These are phyloP conservation scores for Nakazawaea wyomingensis DNA, from an alignment of 805 yeast species.

Conservation along the genomic window DNA sequence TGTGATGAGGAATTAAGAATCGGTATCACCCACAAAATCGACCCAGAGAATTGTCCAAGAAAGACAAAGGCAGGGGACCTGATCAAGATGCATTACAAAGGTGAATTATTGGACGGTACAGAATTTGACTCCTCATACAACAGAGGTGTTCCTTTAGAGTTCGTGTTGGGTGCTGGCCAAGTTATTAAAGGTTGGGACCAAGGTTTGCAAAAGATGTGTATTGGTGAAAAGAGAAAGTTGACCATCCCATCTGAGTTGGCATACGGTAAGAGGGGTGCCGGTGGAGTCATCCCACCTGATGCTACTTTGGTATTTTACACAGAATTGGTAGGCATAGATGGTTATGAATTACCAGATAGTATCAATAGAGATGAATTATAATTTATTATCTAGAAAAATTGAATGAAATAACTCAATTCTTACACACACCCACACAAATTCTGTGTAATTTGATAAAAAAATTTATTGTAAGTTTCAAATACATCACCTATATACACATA, in stretches of 20 bases:
- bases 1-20: slow-evolving; percentile 4
- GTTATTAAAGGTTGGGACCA: slow-evolving; percentile 92
- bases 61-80: slow-evolving; percentile 61
- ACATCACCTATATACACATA: not conserved
- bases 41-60: slow-evolving; percentile 47
- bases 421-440: too few species aligned
- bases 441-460: too few species aligned
- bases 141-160: slow-evolving; percentile 64
- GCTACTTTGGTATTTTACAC: slow-evolving; percentile 67
- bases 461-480: too few species aligned
- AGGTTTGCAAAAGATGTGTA: slow-evolving; percentile 70
- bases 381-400: not conserved
- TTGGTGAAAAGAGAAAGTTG: slow-evolving; percentile 79
- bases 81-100: slow-evolving; percentile 76
- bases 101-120: slow-evolving; percentile 59
- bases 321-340: slow-evolving; percentile 55
- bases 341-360: slow-evolving; percentile 16
- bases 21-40: slow-evolving; percentile 41
- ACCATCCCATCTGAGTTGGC: slow-evolving; percentile 75
- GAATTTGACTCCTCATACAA: slow-evolving; percentile 69
- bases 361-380: slow-evolving; percentile 9
- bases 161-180: slow-evolving; percentile 70
- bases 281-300: slow-evolving; percentile 72
- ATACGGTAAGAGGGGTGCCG: slow-evolving; percentile 74
- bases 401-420: not conserved